phyloP scores from a whole-genome alignment of 2,329 filamentous ascomycete species.

The Aspergillus novofumigatus region DNA sequence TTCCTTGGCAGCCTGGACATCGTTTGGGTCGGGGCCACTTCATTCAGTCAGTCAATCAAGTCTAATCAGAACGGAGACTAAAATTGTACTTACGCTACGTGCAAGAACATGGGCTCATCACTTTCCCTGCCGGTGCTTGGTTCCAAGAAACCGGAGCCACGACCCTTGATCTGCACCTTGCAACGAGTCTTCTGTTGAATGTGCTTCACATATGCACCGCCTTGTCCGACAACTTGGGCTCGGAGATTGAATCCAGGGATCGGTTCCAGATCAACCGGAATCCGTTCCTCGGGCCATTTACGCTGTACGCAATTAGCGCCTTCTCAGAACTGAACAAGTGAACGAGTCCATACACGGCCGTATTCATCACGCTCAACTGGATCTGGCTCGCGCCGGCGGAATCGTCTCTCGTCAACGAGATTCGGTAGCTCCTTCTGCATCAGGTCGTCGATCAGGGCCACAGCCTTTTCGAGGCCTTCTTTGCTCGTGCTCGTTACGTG shows the following conservation, averaged over 20 bases:
- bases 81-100: slow-evolving; percentile 67
- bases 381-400: slow-evolving; percentile 75
- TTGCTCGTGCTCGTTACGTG: slow-evolving; percentile 93
- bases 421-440: slow-evolving; percentile 96
- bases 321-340: background rate
- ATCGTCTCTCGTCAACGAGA: slow-evolving; percentile 88
- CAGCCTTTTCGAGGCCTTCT: slow-evolving; percentile 82
- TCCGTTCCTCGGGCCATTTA: slow-evolving; percentile 98
- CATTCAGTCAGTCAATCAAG: slow-evolving; percentile 27
- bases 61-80: background rate
- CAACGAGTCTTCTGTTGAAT: slow-evolving; percentile 95
- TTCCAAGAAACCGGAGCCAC: slow-evolving; percentile 91
- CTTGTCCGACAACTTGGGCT: slow-evolving; percentile 91
- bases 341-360: slow-evolving; percentile 62
- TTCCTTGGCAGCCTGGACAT: slow-evolving; percentile 82
- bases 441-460: slow-evolving; percentile 84
- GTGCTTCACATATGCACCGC: slow-evolving; percentile 94
- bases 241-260: slow-evolving; percentile 93
- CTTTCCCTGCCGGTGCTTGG: slow-evolving; percentile 82
- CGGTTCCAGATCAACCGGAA: slow-evolving; percentile 84
- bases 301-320: slow-evolving; percentile 53
- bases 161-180: slow-evolving; percentile 96
- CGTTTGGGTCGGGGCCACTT: slow-evolving; percentile 79
- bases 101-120: slow-evolving; percentile 93
- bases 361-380: slow-evolving; percentile 84